Percentiles rank a stretch among this genome's conserved stretches.
Evolutionary conservation across 192 early-diverging fungal species (phyloP).

Genomic region (Mortierella antarctica): DNA sequence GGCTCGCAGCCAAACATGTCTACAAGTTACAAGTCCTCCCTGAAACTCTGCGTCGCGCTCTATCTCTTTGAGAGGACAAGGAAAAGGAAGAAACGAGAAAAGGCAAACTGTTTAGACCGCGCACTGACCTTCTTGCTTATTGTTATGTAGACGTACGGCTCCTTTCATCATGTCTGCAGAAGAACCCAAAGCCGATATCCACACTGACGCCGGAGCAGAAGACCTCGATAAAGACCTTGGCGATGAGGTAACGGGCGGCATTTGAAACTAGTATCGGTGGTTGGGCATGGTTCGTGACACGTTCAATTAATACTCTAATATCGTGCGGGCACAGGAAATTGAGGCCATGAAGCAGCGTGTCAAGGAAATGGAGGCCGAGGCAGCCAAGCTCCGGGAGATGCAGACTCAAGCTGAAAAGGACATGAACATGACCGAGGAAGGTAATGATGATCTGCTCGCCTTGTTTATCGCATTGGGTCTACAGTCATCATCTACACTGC

Average conservation of each 20-base stretch:
- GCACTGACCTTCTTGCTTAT: not conserved
- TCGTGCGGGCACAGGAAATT: slow-evolving; percentile 67
- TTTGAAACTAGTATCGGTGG: not conserved
- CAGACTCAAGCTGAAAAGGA: slow-evolving; percentile 81
- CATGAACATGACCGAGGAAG: slow-evolving; percentile 68
- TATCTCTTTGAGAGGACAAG: no score
- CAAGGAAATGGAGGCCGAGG: slow-evolving; percentile 85
- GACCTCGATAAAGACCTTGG: slow-evolving; percentile 41
- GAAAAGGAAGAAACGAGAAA: no score
- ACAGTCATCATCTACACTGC: not conserved
- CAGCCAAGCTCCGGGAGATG: slow-evolving; percentile 82
- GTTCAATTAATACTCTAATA: not conserved
- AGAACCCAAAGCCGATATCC: slow-evolving; percentile 10
- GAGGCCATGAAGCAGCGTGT: slow-evolving; percentile 84
- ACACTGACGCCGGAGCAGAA: slow-evolving; percentile 20
- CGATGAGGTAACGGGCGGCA: slow-evolving; percentile 18
- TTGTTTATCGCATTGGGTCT: not conserved
- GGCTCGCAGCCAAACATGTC: no score
- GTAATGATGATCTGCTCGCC: slow-evolving; percentile 17
- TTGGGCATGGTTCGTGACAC: not conserved
- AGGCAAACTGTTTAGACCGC: no score
- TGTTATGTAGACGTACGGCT: not conserved
- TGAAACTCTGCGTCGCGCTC: no score
- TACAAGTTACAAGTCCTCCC: no score
- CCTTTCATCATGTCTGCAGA: slow-evolving; percentile 32